A percentile compares a stretch with the other conserved stretches of the same genome.
These are phyloP conservation scores for Diaporthe batatas DNA, from an alignment of 2,329 filamentous ascomycete species.

Conservation along the genomic window DNA sequence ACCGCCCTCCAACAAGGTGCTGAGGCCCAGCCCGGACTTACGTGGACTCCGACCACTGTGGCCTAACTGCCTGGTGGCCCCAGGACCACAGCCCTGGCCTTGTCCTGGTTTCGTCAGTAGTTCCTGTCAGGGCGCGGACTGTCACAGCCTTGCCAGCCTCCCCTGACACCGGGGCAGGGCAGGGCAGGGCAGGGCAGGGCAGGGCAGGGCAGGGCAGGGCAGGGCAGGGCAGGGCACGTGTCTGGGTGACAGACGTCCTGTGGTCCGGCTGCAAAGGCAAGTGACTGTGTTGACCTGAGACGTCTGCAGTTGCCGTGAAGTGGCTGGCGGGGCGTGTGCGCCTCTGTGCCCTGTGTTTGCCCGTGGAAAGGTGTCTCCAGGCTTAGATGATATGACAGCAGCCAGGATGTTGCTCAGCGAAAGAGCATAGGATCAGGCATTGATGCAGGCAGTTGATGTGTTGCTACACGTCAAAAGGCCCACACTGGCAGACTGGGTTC, in stretches of 20 bases:
- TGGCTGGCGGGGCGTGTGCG: conserved; percentile 21
- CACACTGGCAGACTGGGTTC: not conserved
- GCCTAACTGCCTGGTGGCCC: not conserved
- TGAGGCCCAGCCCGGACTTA: conserved; percentile 24
- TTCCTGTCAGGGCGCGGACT: conserved; percentile 36
- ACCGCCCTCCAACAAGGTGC: conserved; percentile 7
- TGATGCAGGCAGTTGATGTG: conserved; percentile 25
- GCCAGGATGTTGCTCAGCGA: conserved; percentile 5
- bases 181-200: too few species aligned
- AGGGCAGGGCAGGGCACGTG: conserved; percentile 18
- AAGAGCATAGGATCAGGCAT: conserved; percentile 12
- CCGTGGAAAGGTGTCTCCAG: not conserved
- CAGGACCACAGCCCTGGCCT: conserved; percentile 26
- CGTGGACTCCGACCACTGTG: conserved; percentile 8
- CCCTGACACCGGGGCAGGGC: conserved; percentile 19
- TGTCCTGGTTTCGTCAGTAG: conserved; percentile 29
- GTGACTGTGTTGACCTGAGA: conserved; percentile 13
- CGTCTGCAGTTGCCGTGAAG: conserved; percentile 10
- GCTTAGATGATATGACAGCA: not conserved
- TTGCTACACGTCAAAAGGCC: conserved; percentile 16
- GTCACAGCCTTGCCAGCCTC: conserved; percentile 23
- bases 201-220: conserved; percentile 15
- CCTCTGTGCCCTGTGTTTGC: not conserved
- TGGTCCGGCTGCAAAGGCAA: conserved; percentile 35
- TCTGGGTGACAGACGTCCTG: conserved; percentile 31